A percentile compares a stretch with the other conserved stretches of the same genome.
Conservation (phyloP, 140 eudicot species). For the Oenanthe javanica region DNA sequence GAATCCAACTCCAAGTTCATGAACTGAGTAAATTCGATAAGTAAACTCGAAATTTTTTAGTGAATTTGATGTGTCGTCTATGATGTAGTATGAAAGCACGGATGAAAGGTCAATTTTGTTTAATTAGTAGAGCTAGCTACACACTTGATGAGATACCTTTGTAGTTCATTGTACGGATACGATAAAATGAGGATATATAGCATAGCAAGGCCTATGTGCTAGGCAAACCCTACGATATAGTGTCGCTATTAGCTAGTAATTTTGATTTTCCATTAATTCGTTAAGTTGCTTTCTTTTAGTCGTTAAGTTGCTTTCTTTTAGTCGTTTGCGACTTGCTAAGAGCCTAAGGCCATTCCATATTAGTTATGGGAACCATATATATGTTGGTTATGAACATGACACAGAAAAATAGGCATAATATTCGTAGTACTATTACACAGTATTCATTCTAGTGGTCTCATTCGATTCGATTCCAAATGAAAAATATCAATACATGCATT, state of each 20-base stretch:
- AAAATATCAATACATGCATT: no score
- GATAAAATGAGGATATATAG: neutral
- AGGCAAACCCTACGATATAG: neutral
- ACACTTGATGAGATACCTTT: neutral
- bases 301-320: neutral
- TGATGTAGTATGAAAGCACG: neutral
- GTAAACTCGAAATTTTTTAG: neutral
- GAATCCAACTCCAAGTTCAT: neutral
- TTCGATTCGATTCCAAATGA: no score
- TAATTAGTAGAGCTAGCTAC: neutral
- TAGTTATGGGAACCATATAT: neutral
- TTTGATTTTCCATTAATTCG: neutral
- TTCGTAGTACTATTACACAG: no score
- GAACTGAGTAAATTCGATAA: neutral
- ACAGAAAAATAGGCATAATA: neutral
- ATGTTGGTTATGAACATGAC: constrained; percentile 1
- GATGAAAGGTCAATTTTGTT: neutral
- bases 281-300: neutral
- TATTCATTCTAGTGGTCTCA: no score
- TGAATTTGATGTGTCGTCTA: neutral
- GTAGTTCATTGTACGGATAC: constrained; percentile 5
- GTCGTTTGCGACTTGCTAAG: neutral
- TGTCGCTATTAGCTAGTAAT: neutral
- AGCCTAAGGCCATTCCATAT: neutral
- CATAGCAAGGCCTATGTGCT: neutral